Conservation (phyloP, 257 asterid species). For the Solanum bulbocastanum region DNA sequence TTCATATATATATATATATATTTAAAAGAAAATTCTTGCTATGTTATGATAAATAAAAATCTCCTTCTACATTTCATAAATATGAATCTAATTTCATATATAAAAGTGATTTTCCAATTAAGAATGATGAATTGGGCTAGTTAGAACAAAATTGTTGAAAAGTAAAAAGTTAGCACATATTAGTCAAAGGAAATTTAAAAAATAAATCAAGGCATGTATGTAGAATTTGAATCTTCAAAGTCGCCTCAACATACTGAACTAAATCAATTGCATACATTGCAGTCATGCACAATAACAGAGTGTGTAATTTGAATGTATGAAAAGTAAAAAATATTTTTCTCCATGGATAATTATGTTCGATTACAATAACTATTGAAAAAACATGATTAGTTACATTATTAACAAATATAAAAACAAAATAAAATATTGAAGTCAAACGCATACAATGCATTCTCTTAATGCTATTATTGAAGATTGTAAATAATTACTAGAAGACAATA, state of each 20-base stretch:
- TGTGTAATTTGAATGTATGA: not conserved
- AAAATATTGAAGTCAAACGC: not conserved
- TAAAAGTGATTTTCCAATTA: not conserved
- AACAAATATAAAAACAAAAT: not conserved
- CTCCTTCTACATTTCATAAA: not conserved
- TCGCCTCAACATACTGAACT: not conserved
- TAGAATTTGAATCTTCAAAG: not conserved
- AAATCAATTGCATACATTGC: not conserved
- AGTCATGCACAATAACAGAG: too few relatives aligned
- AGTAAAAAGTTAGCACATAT: not conserved
- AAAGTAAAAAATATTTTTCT: not conserved
- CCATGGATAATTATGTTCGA: not conserved
- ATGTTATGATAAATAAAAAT: not conserved
- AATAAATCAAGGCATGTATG: not conserved
- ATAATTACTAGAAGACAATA: not conserved
- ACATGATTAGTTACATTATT: not conserved
- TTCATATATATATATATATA: not conserved
- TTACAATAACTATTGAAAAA: not conserved
- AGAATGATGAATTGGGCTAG: not conserved
- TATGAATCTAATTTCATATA: not conserved
- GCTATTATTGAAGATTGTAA: not conserved
- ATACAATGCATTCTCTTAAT: not conserved
- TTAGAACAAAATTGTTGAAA: not conserved
- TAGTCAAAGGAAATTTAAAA: too few relatives aligned
- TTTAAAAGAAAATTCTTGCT: not conserved